A percentile compares a stretch with the other conserved stretches of the same genome.
Conservation (phyloP, 176 grass and related monocot species). For the Avena eriantha region DNA sequence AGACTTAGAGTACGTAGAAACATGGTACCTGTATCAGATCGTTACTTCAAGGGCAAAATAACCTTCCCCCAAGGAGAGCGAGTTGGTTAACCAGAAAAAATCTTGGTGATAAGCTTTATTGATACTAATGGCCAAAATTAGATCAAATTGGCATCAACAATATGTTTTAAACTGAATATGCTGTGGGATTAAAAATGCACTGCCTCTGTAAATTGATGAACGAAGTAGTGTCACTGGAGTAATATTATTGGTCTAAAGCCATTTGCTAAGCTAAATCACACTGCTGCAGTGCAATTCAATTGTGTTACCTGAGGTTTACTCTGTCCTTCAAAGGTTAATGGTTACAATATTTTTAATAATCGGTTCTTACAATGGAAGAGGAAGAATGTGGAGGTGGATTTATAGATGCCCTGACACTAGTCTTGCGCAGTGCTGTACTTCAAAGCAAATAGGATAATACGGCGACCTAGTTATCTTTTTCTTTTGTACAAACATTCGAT, state of each 20-base stretch:
- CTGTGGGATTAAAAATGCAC: background rate
- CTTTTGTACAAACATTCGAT: background rate
- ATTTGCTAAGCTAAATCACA: background rate
- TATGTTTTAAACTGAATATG: background rate
- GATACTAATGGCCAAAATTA: slow-evolving; percentile 19
- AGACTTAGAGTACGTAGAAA: background rate
- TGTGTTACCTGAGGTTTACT: background rate
- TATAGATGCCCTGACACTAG: background rate
- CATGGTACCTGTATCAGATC: background rate
- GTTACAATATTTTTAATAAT: background rate
- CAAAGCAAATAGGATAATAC: slow-evolving; percentile 12
- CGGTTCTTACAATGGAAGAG: background rate
- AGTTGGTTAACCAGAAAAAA: background rate
- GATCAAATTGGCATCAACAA: background rate
- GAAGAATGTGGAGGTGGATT: slow-evolving; percentile 23
- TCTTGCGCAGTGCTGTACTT: background rate
- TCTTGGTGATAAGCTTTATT: background rate
- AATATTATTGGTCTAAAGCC: slow-evolving; percentile 24
- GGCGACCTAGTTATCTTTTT: background rate
- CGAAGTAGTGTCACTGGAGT: slow-evolving; percentile 22
- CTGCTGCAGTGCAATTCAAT: slow-evolving; percentile 4
- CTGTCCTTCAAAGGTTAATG: slow-evolving; percentile 35
- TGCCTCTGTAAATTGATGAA: slow-evolving; percentile 31
- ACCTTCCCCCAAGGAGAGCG: background rate
- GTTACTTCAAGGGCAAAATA: slow-evolving; percentile 1